Evolutionary conservation across 2,329 filamentous ascomycete genomes (phyloP).

Genomic region (Apiospora saccharicola): DNA sequence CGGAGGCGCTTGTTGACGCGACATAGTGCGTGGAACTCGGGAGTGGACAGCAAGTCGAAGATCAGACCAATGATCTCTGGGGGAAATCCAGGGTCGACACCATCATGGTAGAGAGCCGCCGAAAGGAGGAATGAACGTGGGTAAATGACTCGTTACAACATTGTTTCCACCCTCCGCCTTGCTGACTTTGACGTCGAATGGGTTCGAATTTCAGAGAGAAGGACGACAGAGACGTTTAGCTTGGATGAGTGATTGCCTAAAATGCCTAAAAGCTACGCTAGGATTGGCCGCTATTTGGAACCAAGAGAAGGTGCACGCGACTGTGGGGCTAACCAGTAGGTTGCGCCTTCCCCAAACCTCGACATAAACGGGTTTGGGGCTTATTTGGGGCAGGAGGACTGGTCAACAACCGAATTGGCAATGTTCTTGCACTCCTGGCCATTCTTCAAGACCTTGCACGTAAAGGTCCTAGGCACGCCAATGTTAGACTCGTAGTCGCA

Average conservation of each 20-base stretch:
- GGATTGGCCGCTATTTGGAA: neutral
- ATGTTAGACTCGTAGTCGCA: neutral
- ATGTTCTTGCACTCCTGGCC: constrained; percentile 23
- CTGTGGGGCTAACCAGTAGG: neutral
- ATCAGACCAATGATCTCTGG: neutral
- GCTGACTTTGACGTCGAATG: neutral
- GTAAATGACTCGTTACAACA: neutral
- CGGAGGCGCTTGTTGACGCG: neutral
- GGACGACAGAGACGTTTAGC: neutral
- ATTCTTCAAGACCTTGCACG: constrained; percentile 21
- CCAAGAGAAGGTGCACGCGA: neutral
- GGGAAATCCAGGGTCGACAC: neutral
- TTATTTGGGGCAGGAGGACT: constrained; percentile 1
- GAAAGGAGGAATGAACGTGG: neutral
- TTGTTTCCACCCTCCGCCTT: neutral
- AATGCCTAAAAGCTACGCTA: neutral
- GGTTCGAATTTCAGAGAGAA: neutral
- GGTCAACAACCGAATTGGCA: neutral
- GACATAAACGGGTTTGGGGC: neutral
- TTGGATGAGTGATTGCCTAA: neutral
- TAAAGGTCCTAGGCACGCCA: neutral
- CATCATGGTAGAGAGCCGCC: neutral
- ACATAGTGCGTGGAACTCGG: neutral
- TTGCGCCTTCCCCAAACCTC: too few species aligned
- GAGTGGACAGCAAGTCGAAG: neutral